Conservation (phyloP, 176 grass and related monocot genomes). For the Eleusine coracana region DNA sequence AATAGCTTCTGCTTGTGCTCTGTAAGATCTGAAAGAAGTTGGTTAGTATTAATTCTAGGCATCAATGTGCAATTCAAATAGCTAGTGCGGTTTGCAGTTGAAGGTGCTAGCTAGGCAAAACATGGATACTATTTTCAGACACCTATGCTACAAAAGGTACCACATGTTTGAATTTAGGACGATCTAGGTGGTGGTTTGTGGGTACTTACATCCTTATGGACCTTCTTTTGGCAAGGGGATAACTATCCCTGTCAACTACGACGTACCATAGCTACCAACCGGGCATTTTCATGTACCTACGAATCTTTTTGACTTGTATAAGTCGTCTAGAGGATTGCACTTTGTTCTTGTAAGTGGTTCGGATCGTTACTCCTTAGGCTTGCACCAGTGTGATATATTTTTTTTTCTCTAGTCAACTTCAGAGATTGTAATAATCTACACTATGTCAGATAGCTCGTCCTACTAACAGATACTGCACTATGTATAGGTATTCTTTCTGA, state of each 20-base stretch:
- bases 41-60: background rate
- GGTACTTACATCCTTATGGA: background rate
- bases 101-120: background rate
- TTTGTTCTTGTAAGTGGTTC: background rate
- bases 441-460: background rate
- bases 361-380: background rate
- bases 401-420: background rate
- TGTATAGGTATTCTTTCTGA: background rate
- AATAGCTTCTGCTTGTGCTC: background rate
- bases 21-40: background rate
- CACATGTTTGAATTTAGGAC: background rate
- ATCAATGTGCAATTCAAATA: background rate
- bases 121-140: background rate
- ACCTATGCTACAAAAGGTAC: background rate
- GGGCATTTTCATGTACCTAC: background rate
- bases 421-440: background rate
- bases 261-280: background rate
- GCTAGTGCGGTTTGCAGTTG: background rate
- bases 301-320: background rate
- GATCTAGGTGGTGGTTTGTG: background rate
- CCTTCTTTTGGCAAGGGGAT: background rate
- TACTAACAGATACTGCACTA: background rate
- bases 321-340: background rate
- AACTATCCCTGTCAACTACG: background rate
- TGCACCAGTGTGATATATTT: background rate